These are phyloP conservation scores for Brassica cretica DNA, from an alignment of 345 rosid genomes.

Conservation along the genomic window DNA sequence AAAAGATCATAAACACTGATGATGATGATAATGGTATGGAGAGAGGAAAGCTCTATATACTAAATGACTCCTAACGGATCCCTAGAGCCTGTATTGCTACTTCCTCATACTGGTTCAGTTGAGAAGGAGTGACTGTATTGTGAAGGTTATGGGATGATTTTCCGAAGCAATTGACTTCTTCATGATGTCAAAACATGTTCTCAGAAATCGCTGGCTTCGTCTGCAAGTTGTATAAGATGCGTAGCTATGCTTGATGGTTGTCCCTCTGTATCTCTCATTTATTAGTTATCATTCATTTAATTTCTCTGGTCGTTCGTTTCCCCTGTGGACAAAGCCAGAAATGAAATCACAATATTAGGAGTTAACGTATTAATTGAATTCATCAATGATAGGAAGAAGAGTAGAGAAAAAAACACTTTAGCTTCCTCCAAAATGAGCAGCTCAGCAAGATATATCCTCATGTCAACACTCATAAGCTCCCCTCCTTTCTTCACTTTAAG, in stretches of 20 bases:
- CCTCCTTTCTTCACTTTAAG: too few species aligned
- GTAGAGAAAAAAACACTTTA: conserved; percentile 18
- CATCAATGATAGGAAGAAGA: conserved; percentile 1
- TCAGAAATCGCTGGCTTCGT: conserved; percentile 47
- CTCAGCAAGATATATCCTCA: conserved; percentile 88
- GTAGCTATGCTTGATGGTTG: conserved; percentile 61
- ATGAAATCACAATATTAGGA: neutral
- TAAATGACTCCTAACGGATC: conserved; percentile 73
- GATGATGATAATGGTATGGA: neutral
- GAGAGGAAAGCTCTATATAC: conserved; percentile 40
- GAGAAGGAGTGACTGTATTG: conserved; percentile 78
- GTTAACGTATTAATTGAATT: neutral
- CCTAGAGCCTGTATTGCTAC: conserved; percentile 56
- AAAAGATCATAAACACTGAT: neutral
- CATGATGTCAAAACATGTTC: conserved; percentile 44
- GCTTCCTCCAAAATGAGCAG: conserved; percentile 84
- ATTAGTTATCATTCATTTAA: conserved; percentile 75
- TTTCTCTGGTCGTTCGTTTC: conserved; percentile 76
- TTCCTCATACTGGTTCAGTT: conserved; percentile 62
- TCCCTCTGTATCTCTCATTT: conserved; percentile 65
- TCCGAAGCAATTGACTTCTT: conserved; percentile 49
- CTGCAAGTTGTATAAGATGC: conserved; percentile 75
- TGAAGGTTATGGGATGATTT: conserved; percentile 69
- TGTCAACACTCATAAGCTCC: neutral
- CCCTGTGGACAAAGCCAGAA: conserved; percentile 45